These are phyloP conservation scores for Fusarium chuoi DNA, from an alignment of 2,329 filamentous ascomycete species.

Conservation along the genomic window DNA sequence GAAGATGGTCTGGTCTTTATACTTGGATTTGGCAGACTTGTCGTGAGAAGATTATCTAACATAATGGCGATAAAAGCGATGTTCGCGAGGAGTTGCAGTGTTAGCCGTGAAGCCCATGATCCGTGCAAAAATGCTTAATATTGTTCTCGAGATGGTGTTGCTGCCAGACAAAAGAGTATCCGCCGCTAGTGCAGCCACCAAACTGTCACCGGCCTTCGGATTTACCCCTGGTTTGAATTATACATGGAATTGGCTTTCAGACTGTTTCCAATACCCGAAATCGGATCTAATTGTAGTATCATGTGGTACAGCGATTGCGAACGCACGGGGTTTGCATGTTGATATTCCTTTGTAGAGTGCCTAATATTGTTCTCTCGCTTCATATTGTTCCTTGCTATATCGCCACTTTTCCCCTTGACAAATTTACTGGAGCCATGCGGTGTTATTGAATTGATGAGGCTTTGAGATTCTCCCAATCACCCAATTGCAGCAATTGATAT, in stretches of 20 bases:
- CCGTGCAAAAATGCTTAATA: slow-evolving; percentile 35
- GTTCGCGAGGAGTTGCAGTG: slow-evolving; percentile 9
- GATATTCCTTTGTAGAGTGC: slow-evolving; percentile 30
- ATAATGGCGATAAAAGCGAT: neutral
- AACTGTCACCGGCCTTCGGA: slow-evolving; percentile 7
- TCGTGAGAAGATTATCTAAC: neutral
- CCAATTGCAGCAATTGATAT: neutral
- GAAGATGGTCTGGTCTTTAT: slow-evolving; percentile 33
- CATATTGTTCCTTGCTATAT: slow-evolving; percentile 31
- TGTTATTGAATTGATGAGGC: neutral
- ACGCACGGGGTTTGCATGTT: slow-evolving; percentile 7
- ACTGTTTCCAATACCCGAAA: neutral
- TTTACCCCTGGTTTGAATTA: neutral
- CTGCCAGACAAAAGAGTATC: slow-evolving; percentile 17
- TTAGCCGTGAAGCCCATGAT: slow-evolving; percentile 26
- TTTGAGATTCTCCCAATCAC: neutral
- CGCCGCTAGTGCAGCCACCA: slow-evolving; percentile 13
- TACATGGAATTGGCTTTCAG: neutral
- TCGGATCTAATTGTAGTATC: neutral
- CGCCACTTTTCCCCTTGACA: neutral
- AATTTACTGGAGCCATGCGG: neutral
- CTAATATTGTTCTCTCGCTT: slow-evolving; percentile 48
- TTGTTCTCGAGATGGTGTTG: slow-evolving; percentile 43
- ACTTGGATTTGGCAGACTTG: neutral
- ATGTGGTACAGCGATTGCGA: slow-evolving; percentile 5